These are phyloP conservation scores for Leccinum boreale DNA, from an alignment of 768 basidiomycete species.

Conservation along the genomic window DNA sequence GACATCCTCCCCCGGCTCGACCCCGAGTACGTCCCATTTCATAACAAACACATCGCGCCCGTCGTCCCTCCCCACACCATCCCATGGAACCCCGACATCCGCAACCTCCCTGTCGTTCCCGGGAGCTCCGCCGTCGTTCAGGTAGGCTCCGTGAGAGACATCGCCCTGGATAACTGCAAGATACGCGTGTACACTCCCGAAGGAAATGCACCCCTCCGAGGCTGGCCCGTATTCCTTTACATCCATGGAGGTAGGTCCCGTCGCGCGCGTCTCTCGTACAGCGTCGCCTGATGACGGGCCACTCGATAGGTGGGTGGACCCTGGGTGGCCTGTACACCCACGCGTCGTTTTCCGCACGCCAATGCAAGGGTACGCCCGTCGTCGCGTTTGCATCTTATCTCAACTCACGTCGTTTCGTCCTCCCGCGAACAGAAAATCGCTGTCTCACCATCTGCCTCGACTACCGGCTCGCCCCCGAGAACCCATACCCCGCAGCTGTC, in stretches of 20 bases:
- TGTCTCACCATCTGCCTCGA: constrained; percentile 66
- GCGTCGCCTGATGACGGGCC: background rate
- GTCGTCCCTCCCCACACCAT: constrained; percentile 50
- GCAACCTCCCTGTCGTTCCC: constrained; percentile 48
- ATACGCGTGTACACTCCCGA: constrained; percentile 66
- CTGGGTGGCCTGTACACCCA: constrained; percentile 60
- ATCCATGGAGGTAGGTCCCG: constrained; percentile 60
- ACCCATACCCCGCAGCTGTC: constrained; percentile 68
- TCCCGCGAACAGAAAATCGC: constrained; percentile 42
- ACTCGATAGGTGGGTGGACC: constrained; percentile 65
- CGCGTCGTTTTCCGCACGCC: constrained; percentile 46
- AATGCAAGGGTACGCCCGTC: constrained; percentile 18
- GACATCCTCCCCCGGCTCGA: constrained; percentile 54
- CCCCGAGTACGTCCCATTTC: constrained; percentile 61
- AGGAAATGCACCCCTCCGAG: constrained; percentile 42
- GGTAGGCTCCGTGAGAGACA: constrained; percentile 54
- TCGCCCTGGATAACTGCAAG: constrained; percentile 45
- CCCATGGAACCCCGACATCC: constrained; percentile 56
- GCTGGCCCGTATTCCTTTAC: constrained; percentile 71
- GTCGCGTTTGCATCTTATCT: background rate
- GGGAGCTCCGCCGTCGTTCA: constrained; percentile 52
- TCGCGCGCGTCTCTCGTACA: background rate
- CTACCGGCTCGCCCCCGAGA: constrained; percentile 70
- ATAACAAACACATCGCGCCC: constrained; percentile 45
- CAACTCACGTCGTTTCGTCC: background rate